Evolutionary conservation across 1,284 basidiomycete genomes (phyloP).

Genomic region (Phylloboletellus chloephorus): DNA sequence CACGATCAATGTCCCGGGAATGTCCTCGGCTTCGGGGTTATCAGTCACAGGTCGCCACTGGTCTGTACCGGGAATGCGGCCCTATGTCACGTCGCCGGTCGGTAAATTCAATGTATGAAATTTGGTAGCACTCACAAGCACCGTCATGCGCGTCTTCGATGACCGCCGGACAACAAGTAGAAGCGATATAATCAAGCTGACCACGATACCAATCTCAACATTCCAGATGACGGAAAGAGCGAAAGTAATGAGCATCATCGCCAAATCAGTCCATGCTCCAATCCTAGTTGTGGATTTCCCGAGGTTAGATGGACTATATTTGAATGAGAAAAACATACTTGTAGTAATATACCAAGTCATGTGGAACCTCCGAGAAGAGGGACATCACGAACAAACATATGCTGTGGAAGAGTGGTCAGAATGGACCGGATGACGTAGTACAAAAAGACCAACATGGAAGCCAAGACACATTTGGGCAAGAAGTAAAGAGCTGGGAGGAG

Average conservation of each 20-base stretch:
- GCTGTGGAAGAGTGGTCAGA: slow-evolving; percentile 34
- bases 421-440: background rate
- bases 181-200: slow-evolving; percentile 80
- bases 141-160: slow-evolving; percentile 69
- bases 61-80: slow-evolving; percentile 59
- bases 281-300: slow-evolving; percentile 45
- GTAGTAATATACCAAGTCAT: slow-evolving; percentile 81
- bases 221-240: slow-evolving; percentile 74
- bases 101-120: background rate
- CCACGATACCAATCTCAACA: slow-evolving; percentile 80
- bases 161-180: slow-evolving; percentile 85
- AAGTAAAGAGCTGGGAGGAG: slow-evolving; percentile 74
- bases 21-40: slow-evolving; percentile 57
- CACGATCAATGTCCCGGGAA: slow-evolving; percentile 66
- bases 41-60: slow-evolving; percentile 66
- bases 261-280: slow-evolving; percentile 82
- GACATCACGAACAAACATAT: slow-evolving; percentile 81
- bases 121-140: slow-evolving; percentile 41
- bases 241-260: slow-evolving; percentile 83
- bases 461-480: slow-evolving; percentile 79
- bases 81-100: slow-evolving; percentile 31
- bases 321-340: slow-evolving; percentile 43
- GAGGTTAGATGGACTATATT: background rate
- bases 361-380: slow-evolving; percentile 80
- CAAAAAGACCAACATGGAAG: slow-evolving; percentile 55